Evolutionary conservation across 768 basidiomycete genomes (phyloP).

Genomic region (Rossbeevera mucosa): DNA sequence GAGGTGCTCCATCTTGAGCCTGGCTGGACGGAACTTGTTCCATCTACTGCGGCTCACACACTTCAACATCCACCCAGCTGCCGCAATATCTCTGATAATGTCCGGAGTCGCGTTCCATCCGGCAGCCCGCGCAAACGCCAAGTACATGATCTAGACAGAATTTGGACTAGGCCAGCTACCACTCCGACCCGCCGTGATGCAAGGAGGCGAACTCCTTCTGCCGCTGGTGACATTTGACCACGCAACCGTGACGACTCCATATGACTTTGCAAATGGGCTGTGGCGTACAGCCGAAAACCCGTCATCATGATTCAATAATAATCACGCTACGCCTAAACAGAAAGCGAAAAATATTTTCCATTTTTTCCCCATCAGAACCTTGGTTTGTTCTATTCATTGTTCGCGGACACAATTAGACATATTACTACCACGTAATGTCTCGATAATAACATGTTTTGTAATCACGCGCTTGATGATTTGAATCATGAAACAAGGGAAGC

Average conservation of each 20-base stretch:
- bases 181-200: constrained; percentile 24
- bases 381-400: constrained; percentile 13
- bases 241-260: too few relatives aligned
- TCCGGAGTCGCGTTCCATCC: constrained; percentile 13
- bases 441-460: constrained; percentile 8
- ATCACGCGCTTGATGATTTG: background rate
- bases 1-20: constrained; percentile 1
- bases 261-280: constrained; percentile 2
- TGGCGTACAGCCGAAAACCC: constrained; percentile 7
- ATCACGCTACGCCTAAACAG: too few relatives aligned
- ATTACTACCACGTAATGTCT: constrained; percentile 3
- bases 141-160: constrained; percentile 19
- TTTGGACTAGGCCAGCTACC: constrained; percentile 21
- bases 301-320: constrained; percentile 11
- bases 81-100: constrained; percentile 12
- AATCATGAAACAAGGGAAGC: background rate
- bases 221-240: constrained; percentile 29
- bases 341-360: too few relatives aligned
- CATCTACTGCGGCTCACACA: constrained; percentile 2
- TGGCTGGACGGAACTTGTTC: constrained; percentile 7
- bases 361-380: constrained; percentile 12
- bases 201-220: constrained; percentile 31
- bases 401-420: background rate
- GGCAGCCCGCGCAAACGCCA: constrained; percentile 18
- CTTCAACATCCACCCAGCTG: background rate